Percentiles rank a stretch among this genome's conserved stretches.
Conservation (phyloP, 2,329 filamentous ascomycete genomes). For the Aureobasidium uvarum region DNA sequence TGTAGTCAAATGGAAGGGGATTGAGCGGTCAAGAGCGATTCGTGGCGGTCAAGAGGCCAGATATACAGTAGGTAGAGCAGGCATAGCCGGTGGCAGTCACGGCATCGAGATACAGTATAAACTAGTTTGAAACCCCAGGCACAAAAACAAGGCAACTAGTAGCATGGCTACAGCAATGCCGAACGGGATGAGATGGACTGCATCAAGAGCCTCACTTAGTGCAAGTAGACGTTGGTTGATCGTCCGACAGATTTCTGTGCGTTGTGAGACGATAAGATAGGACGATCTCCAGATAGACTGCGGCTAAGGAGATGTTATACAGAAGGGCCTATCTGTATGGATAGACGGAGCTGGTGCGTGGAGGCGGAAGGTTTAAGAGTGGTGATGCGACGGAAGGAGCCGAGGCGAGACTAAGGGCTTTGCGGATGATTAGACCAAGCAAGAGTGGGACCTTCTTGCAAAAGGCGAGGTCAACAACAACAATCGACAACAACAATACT, state of each 20-base stretch:
- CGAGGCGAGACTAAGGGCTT: constrained; percentile 8
- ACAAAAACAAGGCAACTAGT: constrained; percentile 6
- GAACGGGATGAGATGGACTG: background rate
- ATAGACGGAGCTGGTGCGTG: background rate
- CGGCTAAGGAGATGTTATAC: background rate
- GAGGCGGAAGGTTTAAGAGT: constrained; percentile 12
- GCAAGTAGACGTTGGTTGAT: background rate
- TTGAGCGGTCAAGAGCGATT: constrained; percentile 4
- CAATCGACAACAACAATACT: constrained; percentile 19
- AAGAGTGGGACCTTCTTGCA: constrained; percentile 7
- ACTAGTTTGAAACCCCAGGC: constrained; percentile 18
- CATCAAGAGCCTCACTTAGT: background rate
- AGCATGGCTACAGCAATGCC: background rate
- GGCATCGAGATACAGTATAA: constrained; percentile 5
- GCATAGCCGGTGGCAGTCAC: constrained; percentile 1
- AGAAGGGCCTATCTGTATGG: background rate
- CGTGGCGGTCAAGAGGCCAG: constrained; percentile 8
- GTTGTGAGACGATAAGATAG: background rate
- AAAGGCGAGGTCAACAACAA: constrained; percentile 19
- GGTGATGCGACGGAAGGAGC: constrained; percentile 16
- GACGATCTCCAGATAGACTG: background rate
- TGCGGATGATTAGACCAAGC: constrained; percentile 2
- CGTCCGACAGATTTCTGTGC: background rate
- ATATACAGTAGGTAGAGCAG: background rate
- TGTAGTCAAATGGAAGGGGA: background rate